Percentiles rank a stretch among this genome's conserved stretches.
These are phyloP conservation scores for Triticum turgidum DNA, from an alignment of 176 grass and related monocot species.

Conservation along the genomic window DNA sequence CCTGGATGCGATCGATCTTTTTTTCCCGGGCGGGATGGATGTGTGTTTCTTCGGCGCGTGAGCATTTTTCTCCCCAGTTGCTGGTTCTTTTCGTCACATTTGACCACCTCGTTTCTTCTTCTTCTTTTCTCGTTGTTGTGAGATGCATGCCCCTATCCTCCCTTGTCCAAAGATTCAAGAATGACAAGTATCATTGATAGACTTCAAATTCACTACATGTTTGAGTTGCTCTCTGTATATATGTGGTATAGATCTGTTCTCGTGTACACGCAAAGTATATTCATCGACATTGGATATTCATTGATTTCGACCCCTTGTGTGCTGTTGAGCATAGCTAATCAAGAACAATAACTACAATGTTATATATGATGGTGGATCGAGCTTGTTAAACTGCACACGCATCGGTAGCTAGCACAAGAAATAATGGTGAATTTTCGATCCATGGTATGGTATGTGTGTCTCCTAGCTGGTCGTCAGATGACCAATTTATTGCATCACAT, in stretches of 20 bases:
- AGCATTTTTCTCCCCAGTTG: slow-evolving; percentile 4
- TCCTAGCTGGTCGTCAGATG: not conserved
- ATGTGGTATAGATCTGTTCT: slow-evolving; percentile 2
- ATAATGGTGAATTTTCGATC: not conserved
- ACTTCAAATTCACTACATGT: slow-evolving; percentile 3
- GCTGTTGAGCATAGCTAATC: not conserved
- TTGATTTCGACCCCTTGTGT: not conserved
- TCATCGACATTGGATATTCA: not conserved
- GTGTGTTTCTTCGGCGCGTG: slow-evolving; percentile 45
- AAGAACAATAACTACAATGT: not conserved
- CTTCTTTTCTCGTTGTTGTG: slow-evolving; percentile 36
- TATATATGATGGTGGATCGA: not conserved
- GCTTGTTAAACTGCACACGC: not conserved
- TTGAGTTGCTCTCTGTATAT: slow-evolving; percentile 21
- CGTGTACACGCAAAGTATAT: not conserved
- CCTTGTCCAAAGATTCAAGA: slow-evolving; percentile 43
- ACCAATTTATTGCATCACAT: not conserved
- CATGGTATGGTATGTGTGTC: too few species aligned
- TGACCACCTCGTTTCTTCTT: not conserved
- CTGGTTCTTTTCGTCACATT: slow-evolving; percentile 42
- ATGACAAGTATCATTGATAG: slow-evolving; percentile 38
- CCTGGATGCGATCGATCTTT: not conserved
- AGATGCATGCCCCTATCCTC: slow-evolving; percentile 28
- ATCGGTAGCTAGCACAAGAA: not conserved
- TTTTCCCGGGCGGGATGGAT: slow-evolving; percentile 34